Evolutionary conservation across 495 filamentous ascomycete genomes (phyloP), one percentile per base, ranked within the genome.

Genomic region (Aspergillus cavernicola): DNA sequence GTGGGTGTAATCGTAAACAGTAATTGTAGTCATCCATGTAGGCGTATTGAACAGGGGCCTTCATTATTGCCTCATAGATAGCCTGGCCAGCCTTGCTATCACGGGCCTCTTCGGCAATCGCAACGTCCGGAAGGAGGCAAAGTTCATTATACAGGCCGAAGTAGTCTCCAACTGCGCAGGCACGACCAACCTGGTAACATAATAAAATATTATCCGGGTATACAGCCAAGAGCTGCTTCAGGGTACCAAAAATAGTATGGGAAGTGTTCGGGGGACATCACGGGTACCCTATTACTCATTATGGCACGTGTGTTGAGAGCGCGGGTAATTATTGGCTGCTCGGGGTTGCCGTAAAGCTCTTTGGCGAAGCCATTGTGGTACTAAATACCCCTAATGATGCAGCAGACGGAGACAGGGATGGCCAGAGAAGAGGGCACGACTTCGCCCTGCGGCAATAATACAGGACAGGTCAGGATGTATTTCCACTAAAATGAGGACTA

Each of bases 171-270:
- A 61, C 60, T 24, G 65, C 67, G 59, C 63, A 70, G 2, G 65
- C 67, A 12, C 63, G 57, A 33, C 59, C 65, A 45, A 66, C 58
- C 36, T 66, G 61, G 46, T 70, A 70, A 11, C 45, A 33, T 53
- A 64, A 51, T 15, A 38, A 19, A n/a, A 33, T 12, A 23, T 36
- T 48, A 36, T 59, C 35, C 8, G 58, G 60, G 39, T 61, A 65
- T 26, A 32, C 46, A n/a, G 45, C 18, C 6, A 56, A 50, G 31
- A 62, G 42, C 31, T 38, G 19, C 20, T 53, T 40, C 8, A 57
- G 50, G 71, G 55, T 75, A 51, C 72, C 72, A 75, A 18, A 77
- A 69, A 47, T 71, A 74, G 58, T 77, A 77, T 42, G 61, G 53
- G 45, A 61, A 67, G 40, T 67, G 61, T 32, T 69, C 60, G 45